phyloP scores from a whole-genome alignment of 2,329 filamentous ascomycete genomes.

The Teratosphaeria destructans region DNA sequence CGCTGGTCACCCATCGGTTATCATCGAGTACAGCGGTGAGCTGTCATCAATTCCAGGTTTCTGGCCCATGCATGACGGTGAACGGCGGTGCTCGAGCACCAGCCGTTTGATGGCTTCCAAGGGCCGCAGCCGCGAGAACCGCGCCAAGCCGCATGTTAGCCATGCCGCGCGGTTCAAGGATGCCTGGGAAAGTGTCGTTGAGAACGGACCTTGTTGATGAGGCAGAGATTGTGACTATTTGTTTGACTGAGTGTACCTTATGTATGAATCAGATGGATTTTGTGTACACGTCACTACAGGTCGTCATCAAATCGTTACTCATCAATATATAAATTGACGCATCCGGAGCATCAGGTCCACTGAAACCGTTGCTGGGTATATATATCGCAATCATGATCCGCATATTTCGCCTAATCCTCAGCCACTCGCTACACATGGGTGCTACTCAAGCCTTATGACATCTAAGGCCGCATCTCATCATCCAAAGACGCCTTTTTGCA shows the following conservation, averaged over 20 bases:
- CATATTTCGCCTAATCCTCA: neutral
- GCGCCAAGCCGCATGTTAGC: neutral
- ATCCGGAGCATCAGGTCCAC: neutral
- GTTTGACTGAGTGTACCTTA: neutral
- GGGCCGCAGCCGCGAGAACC: neutral
- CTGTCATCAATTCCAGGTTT: too few relatives aligned
- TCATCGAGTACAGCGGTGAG: too few relatives aligned
- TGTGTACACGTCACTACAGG: neutral
- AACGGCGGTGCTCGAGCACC: neutral
- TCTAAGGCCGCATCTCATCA: neutral
- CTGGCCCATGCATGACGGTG: neutral
- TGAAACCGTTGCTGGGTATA: neutral
- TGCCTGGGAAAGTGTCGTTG: too few relatives aligned
- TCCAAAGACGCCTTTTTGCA: neutral
- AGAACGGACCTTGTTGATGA: neutral
- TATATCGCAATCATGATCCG: neutral
- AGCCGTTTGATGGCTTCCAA: neutral
- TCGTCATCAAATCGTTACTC: neutral
- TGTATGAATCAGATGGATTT: neutral
- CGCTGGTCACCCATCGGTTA: too few relatives aligned
- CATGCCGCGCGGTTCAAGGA: neutral
- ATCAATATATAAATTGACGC: neutral
- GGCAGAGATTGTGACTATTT: neutral
- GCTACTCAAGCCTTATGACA: neutral
- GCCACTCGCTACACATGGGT: neutral